phyloP scores from a whole-genome alignment of 2,329 filamentous ascomycete genomes.

The Akanthomyces lecanii region DNA sequence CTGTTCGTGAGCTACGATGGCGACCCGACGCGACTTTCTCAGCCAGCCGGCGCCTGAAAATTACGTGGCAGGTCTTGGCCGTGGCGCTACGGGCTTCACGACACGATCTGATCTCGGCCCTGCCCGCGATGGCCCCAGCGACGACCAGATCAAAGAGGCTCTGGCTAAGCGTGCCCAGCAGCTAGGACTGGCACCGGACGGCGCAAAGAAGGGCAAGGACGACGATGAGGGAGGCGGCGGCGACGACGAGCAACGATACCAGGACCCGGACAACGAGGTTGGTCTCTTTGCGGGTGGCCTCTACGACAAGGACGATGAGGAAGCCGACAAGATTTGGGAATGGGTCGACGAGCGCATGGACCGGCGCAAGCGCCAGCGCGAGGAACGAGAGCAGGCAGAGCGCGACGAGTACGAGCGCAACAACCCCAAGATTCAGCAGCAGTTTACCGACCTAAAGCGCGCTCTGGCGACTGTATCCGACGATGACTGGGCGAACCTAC shows the following conservation, averaged over 20 bases:
- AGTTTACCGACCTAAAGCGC: conserved; percentile 94
- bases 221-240: conserved; percentile 71
- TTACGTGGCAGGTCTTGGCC: conserved; percentile 92
- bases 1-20: conserved; percentile 36
- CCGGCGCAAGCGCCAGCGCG: conserved; percentile 82
- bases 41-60: conserved; percentile 81
- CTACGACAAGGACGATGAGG: conserved; percentile 96
- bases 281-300: conserved; percentile 92
- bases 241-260: conserved; percentile 76
- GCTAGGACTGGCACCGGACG: conserved; percentile 64
- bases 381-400: conserved; percentile 89
- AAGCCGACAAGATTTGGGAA: conserved; percentile 93
- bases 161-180: conserved; percentile 89
- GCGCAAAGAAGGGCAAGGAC: conserved; percentile 64
- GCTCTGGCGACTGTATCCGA: conserved; percentile 83
- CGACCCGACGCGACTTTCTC: conserved; percentile 74
- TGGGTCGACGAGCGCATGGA: conserved; percentile 98
- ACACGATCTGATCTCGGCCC: conserved; percentile 95
- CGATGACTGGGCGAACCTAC: conserved; percentile 93
- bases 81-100: conserved; percentile 96
- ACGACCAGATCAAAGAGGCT: conserved; percentile 97
- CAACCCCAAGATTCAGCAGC: conserved; percentile 96
- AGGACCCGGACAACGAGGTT: conserved; percentile 95
- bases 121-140: conserved; percentile 88
- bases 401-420: conserved; percentile 92